Base-by-base conservation (phyloP, 1,284 basidiomycete genomes). In the Sutorius eximius region DNA sequence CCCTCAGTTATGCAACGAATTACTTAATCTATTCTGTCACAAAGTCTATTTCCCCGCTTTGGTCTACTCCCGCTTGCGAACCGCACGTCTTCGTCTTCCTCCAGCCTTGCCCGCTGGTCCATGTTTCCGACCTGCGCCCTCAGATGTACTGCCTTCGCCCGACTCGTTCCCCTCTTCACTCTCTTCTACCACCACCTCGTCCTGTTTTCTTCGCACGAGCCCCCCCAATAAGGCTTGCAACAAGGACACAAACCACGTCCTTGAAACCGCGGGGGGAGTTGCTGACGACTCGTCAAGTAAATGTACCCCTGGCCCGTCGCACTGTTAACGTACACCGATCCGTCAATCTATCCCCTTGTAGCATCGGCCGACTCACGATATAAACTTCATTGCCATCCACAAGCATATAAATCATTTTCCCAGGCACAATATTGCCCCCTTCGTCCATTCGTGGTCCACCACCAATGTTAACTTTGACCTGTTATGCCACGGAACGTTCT, bases 401-500 rank as follows among this genome's bases (percentile, higher is more conserved):
- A n/a, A 91, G 77, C 82, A 91, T 83, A 55, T 91, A 89, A 52
- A 91, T 74, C 70, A 73, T 77, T 68, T 76, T 80, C 0, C 81
- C 81, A 16, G 69, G 61, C 6, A 77, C 63, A 16, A 70, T 62
- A 58, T 80, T 82, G 12, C 82, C 85, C 53, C 82, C 82, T 53
- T 81, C 82, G 55, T 86, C 82, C 18, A 74, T 41, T 11, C 79
- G 73, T 20, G 76, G 70, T 9, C 75, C 69, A 40, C 83, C 82
- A 4, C 87, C 83, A 2, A 89, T 69, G 61, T 83, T 87, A 16
- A 91, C 80, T 63, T 81, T 87, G 57, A 91, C 85, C 86, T 89
- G 59, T 49, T 32, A 30, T 51, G 36, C 34, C 52, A 53, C 42
- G 18, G 40, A 45, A 49, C 44, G 38, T 51, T 63, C 30, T 29